Evolutionary conservation across 768 basidiomycete species (phyloP).

Genomic region (Calocybe gangraenosa): DNA sequence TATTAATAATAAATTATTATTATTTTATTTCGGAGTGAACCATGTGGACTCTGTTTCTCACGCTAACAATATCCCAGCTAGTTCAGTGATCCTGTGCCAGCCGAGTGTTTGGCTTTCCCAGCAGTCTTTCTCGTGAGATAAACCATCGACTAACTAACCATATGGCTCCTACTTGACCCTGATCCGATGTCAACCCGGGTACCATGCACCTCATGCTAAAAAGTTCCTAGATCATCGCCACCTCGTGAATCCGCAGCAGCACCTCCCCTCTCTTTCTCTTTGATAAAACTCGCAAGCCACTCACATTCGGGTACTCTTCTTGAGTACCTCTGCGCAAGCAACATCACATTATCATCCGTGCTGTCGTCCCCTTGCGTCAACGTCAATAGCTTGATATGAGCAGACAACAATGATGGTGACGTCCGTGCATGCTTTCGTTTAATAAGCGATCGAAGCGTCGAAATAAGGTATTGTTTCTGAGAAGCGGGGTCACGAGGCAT

Average conservation of each 20-base stretch:
- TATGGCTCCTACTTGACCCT: slow-evolving; percentile 27
- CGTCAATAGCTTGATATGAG: slow-evolving; percentile 27
- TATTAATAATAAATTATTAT: no score
- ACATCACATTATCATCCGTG: slow-evolving; percentile 30
- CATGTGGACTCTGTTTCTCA: slow-evolving; percentile 16
- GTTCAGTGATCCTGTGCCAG: no score
- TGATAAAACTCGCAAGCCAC: slow-evolving; percentile 51
- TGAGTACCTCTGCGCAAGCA: slow-evolving; percentile 45
- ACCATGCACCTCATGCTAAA: slow-evolving; percentile 24
- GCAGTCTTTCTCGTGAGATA: slow-evolving; percentile 46
- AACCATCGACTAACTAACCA: slow-evolving; percentile 25
- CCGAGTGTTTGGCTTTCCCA: no score
- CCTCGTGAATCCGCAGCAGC: slow-evolving; percentile 28
- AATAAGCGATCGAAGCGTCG: slow-evolving; percentile 36
- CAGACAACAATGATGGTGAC: slow-evolving; percentile 27
- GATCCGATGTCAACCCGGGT: slow-evolving; percentile 27
- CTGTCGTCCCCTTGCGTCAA: slow-evolving; percentile 6
- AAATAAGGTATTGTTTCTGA: slow-evolving; percentile 55
- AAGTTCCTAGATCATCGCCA: slow-evolving; percentile 37
- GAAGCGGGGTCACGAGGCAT: slow-evolving; percentile 1
- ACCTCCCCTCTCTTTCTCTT: slow-evolving; percentile 29
- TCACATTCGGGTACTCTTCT: slow-evolving; percentile 31
- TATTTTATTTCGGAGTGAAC: no score
- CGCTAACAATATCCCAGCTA: no score
- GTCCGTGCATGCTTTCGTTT: slow-evolving; percentile 10